These are phyloP conservation scores for Podaxis sp. DNA, from an alignment of 768 basidiomycete genomes.

Conservation along the genomic window DNA sequence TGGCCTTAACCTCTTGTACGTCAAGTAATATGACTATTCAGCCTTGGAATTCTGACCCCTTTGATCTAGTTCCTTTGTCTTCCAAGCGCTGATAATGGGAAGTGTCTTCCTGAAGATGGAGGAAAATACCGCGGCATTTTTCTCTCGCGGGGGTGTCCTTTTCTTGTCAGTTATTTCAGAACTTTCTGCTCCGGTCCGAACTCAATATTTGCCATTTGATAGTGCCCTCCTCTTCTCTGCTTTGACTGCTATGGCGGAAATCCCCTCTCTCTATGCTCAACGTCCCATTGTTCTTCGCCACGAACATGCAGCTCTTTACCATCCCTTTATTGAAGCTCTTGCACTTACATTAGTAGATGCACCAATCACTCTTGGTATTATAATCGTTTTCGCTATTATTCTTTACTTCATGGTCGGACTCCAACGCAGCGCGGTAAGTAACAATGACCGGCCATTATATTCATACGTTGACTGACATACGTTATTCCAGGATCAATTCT, in stretches of 20 bases:
- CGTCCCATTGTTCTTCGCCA: constrained; percentile 59
- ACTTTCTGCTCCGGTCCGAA: neutral
- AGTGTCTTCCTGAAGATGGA: constrained; percentile 59
- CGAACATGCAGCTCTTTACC: constrained; percentile 55
- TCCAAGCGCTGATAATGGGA: constrained; percentile 51
- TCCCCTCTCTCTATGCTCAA: constrained; percentile 54
- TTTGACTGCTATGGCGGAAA: constrained; percentile 59
- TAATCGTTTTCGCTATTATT: constrained; percentile 39
- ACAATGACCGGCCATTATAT: neutral
- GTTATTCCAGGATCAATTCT: constrained; percentile 40
- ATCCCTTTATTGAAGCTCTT: constrained; percentile 32
- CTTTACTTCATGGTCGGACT: constrained; percentile 63
- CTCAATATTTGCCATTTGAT: neutral
- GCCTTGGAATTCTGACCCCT: neutral
- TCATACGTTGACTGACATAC: neutral
- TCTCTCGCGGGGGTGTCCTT: constrained; percentile 73
- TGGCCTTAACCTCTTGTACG: constrained; percentile 29
- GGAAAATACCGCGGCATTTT: constrained; percentile 54
- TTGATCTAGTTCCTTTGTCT: constrained; percentile 41
- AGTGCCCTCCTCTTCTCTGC: constrained; percentile 59
- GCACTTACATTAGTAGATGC: constrained; percentile 59
- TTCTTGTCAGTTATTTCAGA: constrained; percentile 52
- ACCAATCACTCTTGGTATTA: constrained; percentile 46
- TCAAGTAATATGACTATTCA: neutral
- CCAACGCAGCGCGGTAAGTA: constrained; percentile 36